phyloP scores from a whole-genome alignment of 768 basidiomycete species.

The Lepiota subincarnata region DNA sequence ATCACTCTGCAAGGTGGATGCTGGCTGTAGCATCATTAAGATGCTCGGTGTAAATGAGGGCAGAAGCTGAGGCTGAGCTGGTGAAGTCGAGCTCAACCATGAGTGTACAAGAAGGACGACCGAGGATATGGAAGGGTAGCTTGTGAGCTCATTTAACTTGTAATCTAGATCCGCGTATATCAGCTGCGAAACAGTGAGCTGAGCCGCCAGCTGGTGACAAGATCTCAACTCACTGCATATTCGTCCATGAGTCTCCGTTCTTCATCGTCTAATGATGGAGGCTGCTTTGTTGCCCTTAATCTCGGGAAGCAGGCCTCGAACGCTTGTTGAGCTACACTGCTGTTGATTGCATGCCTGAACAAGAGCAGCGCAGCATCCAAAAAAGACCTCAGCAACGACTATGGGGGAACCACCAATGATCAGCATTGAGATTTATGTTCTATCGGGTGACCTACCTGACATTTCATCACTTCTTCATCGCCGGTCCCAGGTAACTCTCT shows the following conservation, averaged over 20 bases:
- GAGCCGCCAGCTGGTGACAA: background rate
- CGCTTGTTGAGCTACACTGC: conserved; percentile 40
- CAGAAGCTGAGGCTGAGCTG: conserved; percentile 20
- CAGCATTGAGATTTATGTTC: background rate
- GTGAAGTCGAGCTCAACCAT: background rate
- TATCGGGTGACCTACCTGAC: conserved; percentile 25
- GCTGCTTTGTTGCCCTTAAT: conserved; percentile 15
- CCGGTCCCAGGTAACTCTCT: conserved; percentile 14
- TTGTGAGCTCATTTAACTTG: conserved; percentile 10
- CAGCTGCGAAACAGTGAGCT: conserved; percentile 22
- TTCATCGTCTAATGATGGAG: background rate
- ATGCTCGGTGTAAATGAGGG: conserved; percentile 37
- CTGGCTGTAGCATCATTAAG: conserved; percentile 43
- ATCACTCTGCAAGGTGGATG: conserved; percentile 53
- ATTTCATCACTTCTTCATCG: conserved; percentile 21
- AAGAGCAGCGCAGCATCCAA: conserved; percentile 16
- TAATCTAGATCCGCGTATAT: conserved; percentile 33
- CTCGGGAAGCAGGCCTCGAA: conserved; percentile 45
- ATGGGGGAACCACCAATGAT: background rate
- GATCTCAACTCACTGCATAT: conserved; percentile 23
- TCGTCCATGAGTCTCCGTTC: background rate
- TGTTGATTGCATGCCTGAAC: conserved; percentile 32
- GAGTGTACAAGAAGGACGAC: conserved; percentile 37
- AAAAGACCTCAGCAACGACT: conserved; percentile 19
- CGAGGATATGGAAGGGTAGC: conserved; percentile 25